A percentile compares a stretch with the other conserved stretches of the same genome.
These are phyloP conservation scores for Mycena capillaripes DNA, from an alignment of 768 basidiomycete genomes.

Conservation along the genomic window DNA sequence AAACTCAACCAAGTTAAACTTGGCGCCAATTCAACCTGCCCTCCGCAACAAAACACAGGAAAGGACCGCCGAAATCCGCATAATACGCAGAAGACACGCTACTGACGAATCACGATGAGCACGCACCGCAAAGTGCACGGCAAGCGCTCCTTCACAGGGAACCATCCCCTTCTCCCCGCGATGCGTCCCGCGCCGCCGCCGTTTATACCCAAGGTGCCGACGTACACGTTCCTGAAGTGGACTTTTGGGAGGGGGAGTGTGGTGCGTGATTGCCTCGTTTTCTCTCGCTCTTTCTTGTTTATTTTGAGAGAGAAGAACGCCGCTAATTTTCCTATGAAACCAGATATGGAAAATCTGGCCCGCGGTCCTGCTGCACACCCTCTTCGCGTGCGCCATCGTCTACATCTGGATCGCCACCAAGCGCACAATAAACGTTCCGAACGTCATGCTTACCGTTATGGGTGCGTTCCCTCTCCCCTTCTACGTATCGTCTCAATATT, in stretches of 20 bases:
- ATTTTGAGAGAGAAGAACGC: no score
- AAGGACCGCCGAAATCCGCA: no score
- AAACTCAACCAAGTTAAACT: no score
- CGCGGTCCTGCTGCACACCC: slow-evolving; percentile 70
- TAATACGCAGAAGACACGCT: no score
- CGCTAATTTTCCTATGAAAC: neutral
- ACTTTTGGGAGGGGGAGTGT: slow-evolving; percentile 33
- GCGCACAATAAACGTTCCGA: slow-evolving; percentile 36
- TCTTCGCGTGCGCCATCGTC: slow-evolving; percentile 55
- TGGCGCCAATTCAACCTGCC: no score
- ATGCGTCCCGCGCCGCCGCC: neutral
- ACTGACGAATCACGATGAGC: slow-evolving; percentile 13
- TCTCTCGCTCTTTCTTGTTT: neutral
- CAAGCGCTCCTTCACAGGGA: slow-evolving; percentile 34
- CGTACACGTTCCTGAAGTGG: slow-evolving; percentile 35
- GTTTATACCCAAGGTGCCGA: slow-evolving; percentile 29
- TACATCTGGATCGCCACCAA: slow-evolving; percentile 1
- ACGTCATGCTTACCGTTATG: slow-evolving; percentile 71
- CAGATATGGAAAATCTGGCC: slow-evolving; percentile 78
- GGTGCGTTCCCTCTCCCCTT: slow-evolving; percentile 49
- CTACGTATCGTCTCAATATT: neutral
- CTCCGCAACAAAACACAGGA: no score
- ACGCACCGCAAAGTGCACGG: slow-evolving; percentile 1
- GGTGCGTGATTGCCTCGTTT: slow-evolving; percentile 1
- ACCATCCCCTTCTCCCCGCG: slow-evolving; percentile 32